Conservation (phyloP, 805 yeast genomes). For the Maudiozyma barnettii region DNA sequence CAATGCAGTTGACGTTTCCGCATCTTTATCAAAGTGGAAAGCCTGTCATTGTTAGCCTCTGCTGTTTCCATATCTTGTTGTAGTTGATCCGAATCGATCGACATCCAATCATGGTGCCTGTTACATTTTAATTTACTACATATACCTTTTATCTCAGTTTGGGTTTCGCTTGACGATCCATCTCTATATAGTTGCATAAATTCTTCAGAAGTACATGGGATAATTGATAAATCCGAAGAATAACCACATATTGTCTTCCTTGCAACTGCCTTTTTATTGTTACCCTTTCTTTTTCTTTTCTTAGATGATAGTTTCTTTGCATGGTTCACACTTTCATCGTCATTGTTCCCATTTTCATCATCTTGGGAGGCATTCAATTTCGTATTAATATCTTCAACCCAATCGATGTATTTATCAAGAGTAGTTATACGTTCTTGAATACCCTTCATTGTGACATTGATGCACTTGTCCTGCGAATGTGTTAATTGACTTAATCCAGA, state of each 20-base stretch:
- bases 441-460: conserved; percentile 10
- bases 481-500: conserved; percentile 11
- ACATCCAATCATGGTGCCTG: conserved; percentile 26
- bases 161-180: conserved; percentile 1
- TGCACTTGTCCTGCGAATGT: conserved; percentile 7
- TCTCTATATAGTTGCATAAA: conserved; percentile 10
- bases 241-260: conserved; percentile 25
- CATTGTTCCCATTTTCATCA: neutral
- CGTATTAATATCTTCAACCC: conserved; percentile 21
- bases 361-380: conserved; percentile 7
- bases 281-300: conserved; percentile 10
- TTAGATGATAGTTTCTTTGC: neutral
- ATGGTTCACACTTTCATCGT: neutral
- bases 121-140: conserved; percentile 23
- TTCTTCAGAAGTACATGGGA: conserved; percentile 13
- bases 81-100: conserved; percentile 14
- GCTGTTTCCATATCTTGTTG: conserved; percentile 18
- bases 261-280: conserved; percentile 6
- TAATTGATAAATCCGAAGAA: conserved; percentile 4
- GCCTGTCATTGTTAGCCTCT: conserved; percentile 18
- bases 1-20: conserved; percentile 23
- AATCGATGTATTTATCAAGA: conserved; percentile 25
- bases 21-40: conserved; percentile 15
- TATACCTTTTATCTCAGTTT: conserved; percentile 9
- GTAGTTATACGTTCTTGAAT: conserved; percentile 7